These are phyloP conservation scores for Ascochyta clinopodiicola DNA, from an alignment of 2,329 filamentous ascomycete genomes.

Conservation along the genomic window DNA sequence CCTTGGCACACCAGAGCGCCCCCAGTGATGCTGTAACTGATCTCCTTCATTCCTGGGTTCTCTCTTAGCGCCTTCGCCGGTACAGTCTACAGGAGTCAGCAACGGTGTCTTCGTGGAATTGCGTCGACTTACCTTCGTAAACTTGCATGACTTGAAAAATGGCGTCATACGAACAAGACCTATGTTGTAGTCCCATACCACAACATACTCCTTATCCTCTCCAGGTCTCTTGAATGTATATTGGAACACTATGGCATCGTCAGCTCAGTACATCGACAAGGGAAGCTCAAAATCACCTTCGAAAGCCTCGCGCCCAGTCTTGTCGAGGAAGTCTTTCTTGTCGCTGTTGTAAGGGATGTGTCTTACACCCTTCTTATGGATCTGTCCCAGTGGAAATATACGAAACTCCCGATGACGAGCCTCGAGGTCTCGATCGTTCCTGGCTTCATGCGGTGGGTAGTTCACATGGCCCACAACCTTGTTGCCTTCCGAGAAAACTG, in stretches of 20 bases:
- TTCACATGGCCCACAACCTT: conserved; percentile 71
- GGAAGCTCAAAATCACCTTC: conserved; percentile 67
- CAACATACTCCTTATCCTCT: conserved; percentile 68
- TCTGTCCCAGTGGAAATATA: conserved; percentile 70
- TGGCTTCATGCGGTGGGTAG: conserved; percentile 74
- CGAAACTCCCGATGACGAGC: conserved; percentile 68
- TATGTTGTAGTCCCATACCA: conserved; percentile 98
- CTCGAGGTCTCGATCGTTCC: conserved; percentile 60
- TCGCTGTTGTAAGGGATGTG: conserved; percentile 95
- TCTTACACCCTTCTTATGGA: conserved; percentile 53
- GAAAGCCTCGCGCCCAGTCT: conserved; percentile 86
- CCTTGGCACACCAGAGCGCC: conserved; percentile 84
- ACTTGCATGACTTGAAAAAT: conserved; percentile 89
- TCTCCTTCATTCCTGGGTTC: conserved; percentile 84
- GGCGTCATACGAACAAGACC: conserved; percentile 93
- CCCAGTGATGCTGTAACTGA: conserved; percentile 93
- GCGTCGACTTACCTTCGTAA: conserved; percentile 73
- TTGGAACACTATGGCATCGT: conserved; percentile 70
- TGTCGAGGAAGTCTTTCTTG: conserved; percentile 86
- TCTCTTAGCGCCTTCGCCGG: conserved; percentile 75
- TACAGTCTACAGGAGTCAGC: conserved; percentile 68
- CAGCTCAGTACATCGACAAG: conserved; percentile 8
- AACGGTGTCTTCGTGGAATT: not conserved
- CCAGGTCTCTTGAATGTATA: conserved; percentile 79
- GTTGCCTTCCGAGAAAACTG: conserved; percentile 65